Evolutionary conservation across 306 rosid species (phyloP), one percentile per base, ranked within the genome.

Genomic region (Cucumis cinereus): DNA sequence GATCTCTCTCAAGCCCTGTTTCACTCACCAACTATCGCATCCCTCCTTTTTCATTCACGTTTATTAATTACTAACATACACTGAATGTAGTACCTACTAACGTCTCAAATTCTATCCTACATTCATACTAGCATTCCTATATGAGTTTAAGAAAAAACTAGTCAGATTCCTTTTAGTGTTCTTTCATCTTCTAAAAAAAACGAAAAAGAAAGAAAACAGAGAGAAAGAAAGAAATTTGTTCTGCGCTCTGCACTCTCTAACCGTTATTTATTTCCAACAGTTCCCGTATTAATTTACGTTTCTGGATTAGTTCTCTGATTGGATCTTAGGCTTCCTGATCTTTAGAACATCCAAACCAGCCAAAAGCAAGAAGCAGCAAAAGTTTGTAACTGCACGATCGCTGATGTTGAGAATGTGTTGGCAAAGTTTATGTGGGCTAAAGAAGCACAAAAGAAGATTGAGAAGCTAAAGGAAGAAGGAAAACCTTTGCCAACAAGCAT

Each of bases 401-500:
- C 87, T 47, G 98, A 94, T 36, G 96, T 94, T 20, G 98, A 94
- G 87, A 90, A 92, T 75, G 88, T 95, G 33, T 90, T 94, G 83
- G 80, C 93, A 0, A 94, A 90, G 88, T 94, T 90, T 83, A 82
- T 88, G 19, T 94, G 98, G 98, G 97, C 97, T 33, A 90, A 85
- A 83, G 92, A 82, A 75, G 98, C 97, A 20, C 88, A 91, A 68
- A 90, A 82, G 86, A 91, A 89, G 93, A 81, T 94, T n/a, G 83
- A 81, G 50, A 81, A 84, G 83, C 79, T 91, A 76, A 73, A 90
- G 77, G 82, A 88, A 86, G 97, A 94, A 88, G 97, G 97, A 82
- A 94, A 94, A 82, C 96, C 98, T 8, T 73, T 88, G 85, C 97
- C 97, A 0, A 91, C 70, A 80, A 90, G 72, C 83, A 36, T 94